A percentile compares a stretch with the other conserved stretches of the same genome.
Evolutionary conservation across 225 moss, liverwort and hornwort species (phyloP).

Genomic region (Lunularia cruciata): DNA sequence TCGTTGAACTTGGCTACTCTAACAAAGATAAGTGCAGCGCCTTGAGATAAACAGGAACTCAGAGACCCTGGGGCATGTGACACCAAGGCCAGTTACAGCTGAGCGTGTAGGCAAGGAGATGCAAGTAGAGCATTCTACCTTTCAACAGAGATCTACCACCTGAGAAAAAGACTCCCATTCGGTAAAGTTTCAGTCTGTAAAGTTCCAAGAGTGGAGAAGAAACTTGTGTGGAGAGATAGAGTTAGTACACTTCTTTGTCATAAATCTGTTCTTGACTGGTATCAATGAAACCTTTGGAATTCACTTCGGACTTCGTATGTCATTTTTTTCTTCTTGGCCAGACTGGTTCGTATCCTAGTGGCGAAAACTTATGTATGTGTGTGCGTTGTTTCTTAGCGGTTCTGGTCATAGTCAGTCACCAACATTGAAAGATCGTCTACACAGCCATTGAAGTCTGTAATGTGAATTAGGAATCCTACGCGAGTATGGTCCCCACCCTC

Average conservation of each 20-base stretch:
- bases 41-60: constrained; percentile 22
- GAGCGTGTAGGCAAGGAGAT: constrained; percentile 22
- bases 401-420: too few species aligned
- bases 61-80: constrained; percentile 22
- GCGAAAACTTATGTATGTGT: too few species aligned
- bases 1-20: constrained; percentile 33
- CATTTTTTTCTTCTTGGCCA: too few species aligned
- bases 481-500: too few species aligned
- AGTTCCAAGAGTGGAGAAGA: constrained; percentile 19
- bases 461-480: too few species aligned
- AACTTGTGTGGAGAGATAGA: constrained; percentile 20
- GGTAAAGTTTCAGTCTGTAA: constrained; percentile 27
- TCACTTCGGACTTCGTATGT: constrained; percentile 11
- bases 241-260: constrained; percentile 18
- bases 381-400: too few species aligned
- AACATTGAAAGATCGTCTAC: too few species aligned
- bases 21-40: constrained; percentile 26
- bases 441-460: too few species aligned
- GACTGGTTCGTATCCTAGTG: too few species aligned
- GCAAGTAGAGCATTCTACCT: constrained; percentile 25
- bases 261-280: constrained; percentile 21
- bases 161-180: constrained; percentile 20
- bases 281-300: constrained; percentile 18
- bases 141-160: constrained; percentile 22
- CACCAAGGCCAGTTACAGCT: constrained; percentile 25